These are phyloP conservation scores for Geosmithia putterillii DNA, from an alignment of 2,329 filamentous ascomycete species.

Conservation along the genomic window DNA sequence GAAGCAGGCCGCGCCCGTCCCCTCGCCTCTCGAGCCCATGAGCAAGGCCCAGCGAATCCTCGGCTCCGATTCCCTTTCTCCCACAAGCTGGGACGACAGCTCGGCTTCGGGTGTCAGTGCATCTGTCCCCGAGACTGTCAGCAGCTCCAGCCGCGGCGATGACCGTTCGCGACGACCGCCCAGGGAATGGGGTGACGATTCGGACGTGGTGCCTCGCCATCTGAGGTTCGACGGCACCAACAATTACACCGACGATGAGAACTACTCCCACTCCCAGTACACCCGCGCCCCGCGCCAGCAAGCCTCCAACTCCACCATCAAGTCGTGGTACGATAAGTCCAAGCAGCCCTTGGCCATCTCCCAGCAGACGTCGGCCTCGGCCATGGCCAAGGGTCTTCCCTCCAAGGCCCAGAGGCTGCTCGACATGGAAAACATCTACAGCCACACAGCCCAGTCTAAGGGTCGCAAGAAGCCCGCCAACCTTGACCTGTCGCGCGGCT, in stretches of 20 bases:
- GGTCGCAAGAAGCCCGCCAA: conserved; percentile 30
- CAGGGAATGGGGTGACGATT: conserved; percentile 31
- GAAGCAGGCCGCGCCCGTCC: conserved; percentile 14
- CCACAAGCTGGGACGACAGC: conserved; percentile 26
- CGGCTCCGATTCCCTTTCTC: conserved; percentile 24
- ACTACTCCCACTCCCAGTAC: conserved; percentile 26
- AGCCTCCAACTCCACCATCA: conserved; percentile 41
- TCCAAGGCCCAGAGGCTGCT: conserved; percentile 32
- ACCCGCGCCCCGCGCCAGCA: conserved; percentile 31
- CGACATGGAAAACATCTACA: conserved; percentile 25
- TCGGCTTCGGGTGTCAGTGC: conserved; percentile 33
- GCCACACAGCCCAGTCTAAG: conserved; percentile 7
- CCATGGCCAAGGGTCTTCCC: conserved; percentile 43
- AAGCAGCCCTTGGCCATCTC: conserved; percentile 44
- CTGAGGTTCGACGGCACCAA: conserved; percentile 8
- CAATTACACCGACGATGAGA: conserved; percentile 7
- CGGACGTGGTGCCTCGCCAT: conserved; percentile 27
- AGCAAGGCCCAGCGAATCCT: conserved; percentile 40
- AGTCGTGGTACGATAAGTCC: conserved; percentile 43
- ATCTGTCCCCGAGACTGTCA: conserved; percentile 23
- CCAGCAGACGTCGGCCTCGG: conserved; percentile 45
- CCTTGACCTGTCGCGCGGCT: conserved; percentile 29
- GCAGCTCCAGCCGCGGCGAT: conserved; percentile 1
- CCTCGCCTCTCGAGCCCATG: conserved; percentile 20
- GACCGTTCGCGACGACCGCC: conserved; percentile 6